These are phyloP conservation scores for Escallonia rubra DNA, from an alignment of 129 eudicot species.

Conservation along the genomic window DNA sequence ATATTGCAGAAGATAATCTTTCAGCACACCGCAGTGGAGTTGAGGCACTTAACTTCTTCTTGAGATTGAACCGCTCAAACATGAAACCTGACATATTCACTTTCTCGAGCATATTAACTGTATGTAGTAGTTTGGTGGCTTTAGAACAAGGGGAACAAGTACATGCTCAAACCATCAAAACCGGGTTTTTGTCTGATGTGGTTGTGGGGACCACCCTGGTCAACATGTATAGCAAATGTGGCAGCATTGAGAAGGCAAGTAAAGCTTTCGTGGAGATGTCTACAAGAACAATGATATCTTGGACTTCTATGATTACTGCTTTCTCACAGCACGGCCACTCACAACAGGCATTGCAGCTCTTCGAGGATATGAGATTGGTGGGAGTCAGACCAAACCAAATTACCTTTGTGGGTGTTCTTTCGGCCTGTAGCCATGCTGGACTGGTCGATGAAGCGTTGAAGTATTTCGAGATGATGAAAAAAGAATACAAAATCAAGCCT, in stretches of 20 bases:
- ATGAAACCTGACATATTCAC: slow-evolving; percentile 77
- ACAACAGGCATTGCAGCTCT: slow-evolving; percentile 65
- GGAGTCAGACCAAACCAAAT: slow-evolving; percentile 78
- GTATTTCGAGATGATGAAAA: slow-evolving; percentile 77
- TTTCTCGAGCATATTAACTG: slow-evolving; percentile 57
- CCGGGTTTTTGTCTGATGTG: slow-evolving; percentile 63
- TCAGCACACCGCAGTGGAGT: slow-evolving; percentile 49
- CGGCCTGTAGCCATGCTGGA: slow-evolving; percentile 91
- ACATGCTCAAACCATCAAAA: slow-evolving; percentile 66
- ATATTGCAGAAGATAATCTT: slow-evolving; percentile 37
- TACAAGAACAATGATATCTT: slow-evolving; percentile 70
- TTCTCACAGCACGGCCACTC: slow-evolving; percentile 70
- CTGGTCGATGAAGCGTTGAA: slow-evolving; percentile 61
- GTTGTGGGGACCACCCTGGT: slow-evolving; percentile 84
- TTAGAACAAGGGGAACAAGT: slow-evolving; percentile 91
- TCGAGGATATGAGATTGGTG: slow-evolving; percentile 74
- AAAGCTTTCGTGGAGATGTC: slow-evolving; percentile 80
- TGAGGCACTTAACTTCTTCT: slow-evolving; percentile 63
- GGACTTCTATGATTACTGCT: slow-evolving; percentile 90
- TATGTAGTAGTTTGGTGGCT: slow-evolving; percentile 67
- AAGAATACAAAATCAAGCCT: slow-evolving; percentile 64
- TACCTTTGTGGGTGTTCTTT: slow-evolving; percentile 72
- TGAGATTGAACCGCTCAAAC: slow-evolving; percentile 53
- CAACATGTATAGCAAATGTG: slow-evolving; percentile 90
- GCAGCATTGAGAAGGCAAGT: slow-evolving; percentile 61